A percentile compares a stretch with the other conserved stretches of the same genome.
Evolutionary conservation across 176 grass and related monocot genomes (phyloP).

Genomic region (Tuctoria greenei): DNA sequence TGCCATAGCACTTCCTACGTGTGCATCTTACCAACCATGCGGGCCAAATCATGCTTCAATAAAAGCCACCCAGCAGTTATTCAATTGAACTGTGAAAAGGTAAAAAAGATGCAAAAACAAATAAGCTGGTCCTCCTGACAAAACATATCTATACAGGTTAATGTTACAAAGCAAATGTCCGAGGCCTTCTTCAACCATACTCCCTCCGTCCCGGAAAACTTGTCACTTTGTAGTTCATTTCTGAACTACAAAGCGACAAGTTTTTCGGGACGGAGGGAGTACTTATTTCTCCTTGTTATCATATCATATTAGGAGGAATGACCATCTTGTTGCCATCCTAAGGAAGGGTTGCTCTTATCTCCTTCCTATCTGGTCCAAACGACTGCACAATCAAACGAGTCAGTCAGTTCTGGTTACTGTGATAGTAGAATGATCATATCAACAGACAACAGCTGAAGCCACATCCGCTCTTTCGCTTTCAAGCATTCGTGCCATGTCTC

Average conservation of each 20-base stretch:
- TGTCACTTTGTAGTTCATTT: too few species aligned
- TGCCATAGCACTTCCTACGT: not conserved
- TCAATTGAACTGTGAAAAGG: conserved; percentile 33
- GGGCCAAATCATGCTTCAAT: conserved; percentile 36
- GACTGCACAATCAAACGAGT: conserved; percentile 47
- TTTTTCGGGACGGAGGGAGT: too few species aligned
- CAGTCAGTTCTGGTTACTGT: not conserved
- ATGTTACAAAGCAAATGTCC: conserved; percentile 35
- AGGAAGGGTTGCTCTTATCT: conserved; percentile 73
- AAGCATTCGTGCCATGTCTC: not conserved
- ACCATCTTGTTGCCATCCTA: conserved; percentile 42
- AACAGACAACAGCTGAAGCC: not conserved
- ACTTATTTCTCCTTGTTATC: conserved; percentile 40
- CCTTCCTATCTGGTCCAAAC: conserved; percentile 89
- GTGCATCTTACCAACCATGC: not conserved
- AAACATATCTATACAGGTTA: conserved; percentile 63
- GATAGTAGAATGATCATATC: not conserved
- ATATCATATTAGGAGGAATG: conserved; percentile 18
- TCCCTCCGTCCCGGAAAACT: too few species aligned
- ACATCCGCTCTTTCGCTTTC: not conserved
- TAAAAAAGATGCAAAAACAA: conserved; percentile 29
- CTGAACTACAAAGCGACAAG: too few species aligned
- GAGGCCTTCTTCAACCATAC: conserved; percentile 33
- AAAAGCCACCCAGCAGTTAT: conserved; percentile 31
- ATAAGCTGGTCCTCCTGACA: conserved; percentile 41